Conservation (phyloP, 2,329 filamentous ascomycete species). For the Colletotrichum kahawae region DNA sequence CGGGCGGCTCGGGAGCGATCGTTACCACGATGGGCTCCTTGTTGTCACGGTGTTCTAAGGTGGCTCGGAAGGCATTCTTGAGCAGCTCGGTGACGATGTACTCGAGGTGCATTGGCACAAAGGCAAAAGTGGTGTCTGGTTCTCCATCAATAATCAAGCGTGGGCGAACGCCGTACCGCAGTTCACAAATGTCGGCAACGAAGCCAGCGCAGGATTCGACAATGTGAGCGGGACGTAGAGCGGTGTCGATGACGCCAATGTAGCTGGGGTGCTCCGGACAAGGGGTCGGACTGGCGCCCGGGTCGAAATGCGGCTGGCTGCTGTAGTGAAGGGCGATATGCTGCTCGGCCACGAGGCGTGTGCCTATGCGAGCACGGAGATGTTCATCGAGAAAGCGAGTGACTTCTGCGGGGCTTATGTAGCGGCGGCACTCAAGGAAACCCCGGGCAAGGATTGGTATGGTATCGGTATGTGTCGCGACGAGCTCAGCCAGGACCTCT, state of each 20-base stretch:
- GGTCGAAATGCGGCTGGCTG: constrained; percentile 72
- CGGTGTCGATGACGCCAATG: constrained; percentile 95
- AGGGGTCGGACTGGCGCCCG: constrained; percentile 52
- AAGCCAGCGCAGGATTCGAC: constrained; percentile 87
- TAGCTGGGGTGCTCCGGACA: constrained; percentile 67
- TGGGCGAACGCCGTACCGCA: constrained; percentile 91
- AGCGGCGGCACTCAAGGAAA: constrained; percentile 91
- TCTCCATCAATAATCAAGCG: constrained; percentile 83
- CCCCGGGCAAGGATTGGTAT: constrained; percentile 91
- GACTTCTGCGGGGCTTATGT: constrained; percentile 83
- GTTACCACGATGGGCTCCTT: constrained; percentile 88
- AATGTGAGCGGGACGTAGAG: constrained; percentile 79
- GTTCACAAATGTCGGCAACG: constrained; percentile 94
- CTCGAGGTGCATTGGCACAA: constrained; percentile 94
- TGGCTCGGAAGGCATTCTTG: constrained; percentile 96
- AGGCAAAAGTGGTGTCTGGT: constrained; percentile 86
- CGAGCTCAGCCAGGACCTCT: constrained; percentile 91
- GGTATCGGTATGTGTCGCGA: constrained; percentile 91
- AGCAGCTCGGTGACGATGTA: constrained; percentile 97
- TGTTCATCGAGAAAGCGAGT: constrained; percentile 93
- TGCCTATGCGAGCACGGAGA: constrained; percentile 91
- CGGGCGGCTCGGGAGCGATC: constrained; percentile 73
- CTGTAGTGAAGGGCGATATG: constrained; percentile 87
- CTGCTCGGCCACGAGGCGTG: constrained; percentile 91
- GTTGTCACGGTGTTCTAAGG: constrained; percentile 81